Evolutionary conservation across 2,329 filamentous ascomycete genomes (phyloP), one percentile per base, ranked within the genome.

Genomic region (Paecilomyces sp.): DNA sequence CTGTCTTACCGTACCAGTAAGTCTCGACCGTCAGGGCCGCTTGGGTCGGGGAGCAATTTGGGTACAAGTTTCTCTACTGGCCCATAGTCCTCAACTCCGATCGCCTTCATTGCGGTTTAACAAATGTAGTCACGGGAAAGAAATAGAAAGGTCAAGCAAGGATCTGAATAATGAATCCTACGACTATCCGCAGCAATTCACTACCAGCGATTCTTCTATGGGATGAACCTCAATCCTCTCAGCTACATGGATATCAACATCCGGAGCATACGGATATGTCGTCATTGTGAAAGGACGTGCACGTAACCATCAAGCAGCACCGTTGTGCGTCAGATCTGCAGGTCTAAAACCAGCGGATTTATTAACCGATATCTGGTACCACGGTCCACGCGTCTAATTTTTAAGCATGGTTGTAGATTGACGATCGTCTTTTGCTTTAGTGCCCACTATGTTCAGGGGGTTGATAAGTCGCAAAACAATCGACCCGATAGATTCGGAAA

Each of bases 1-100:
- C 4, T 13, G 30, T 13, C 64, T 24, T 66, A 73, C 71, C 68
- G 64, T 11, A 78, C 64, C 3, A 77, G 64, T 8, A 77, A 52
- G 62, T 77, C 71, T 55, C 72, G 64, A n/a, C 71, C 70, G 47
- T 64, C 50, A 7, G 70, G 70, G 9, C 63, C 60, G 7, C 64
- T 60, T 13, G 72, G 73, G 41, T 66, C 66, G 2, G 70, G 65
- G 57, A 65, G 51, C 15, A 63, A 54, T 41, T 60, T 57, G 18
- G 61, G 51, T 55, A 61, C 51, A 13, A 66, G 58, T 34, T 62
- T 63, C 22, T 66, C 64, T 30, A 64, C 55, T 18, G 58, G 47
- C 13, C 63, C 63, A 56, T 66, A 65, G 13, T 64, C 51, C 15
- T 63, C 64, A 11, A 66, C 59, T 18, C 55, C 63, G 22, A 62